These are phyloP conservation scores for Zoysia pacifica DNA, from an alignment of 176 grass and related monocot species.

Conservation along the genomic window DNA sequence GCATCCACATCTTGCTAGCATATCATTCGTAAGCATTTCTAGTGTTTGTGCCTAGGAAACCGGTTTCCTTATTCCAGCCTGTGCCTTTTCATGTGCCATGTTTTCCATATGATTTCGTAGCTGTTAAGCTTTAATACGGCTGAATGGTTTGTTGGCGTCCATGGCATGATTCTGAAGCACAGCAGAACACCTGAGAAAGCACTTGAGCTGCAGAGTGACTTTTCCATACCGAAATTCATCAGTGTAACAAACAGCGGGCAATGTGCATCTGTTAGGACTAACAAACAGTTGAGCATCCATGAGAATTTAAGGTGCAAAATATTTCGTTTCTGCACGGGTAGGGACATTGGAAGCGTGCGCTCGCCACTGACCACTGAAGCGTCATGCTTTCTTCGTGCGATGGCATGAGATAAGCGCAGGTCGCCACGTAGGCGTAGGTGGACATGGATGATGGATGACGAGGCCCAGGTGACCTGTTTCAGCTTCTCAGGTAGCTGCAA, in stretches of 20 bases:
- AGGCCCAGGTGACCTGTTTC: background rate
- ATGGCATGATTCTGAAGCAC: background rate
- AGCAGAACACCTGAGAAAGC: background rate
- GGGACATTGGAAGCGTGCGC: background rate
- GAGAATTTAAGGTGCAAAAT: too few relatives aligned
- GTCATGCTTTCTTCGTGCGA: background rate
- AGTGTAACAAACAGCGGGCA: too few relatives aligned
- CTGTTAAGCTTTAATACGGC: background rate
- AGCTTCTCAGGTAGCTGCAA: slow-evolving; percentile 27
- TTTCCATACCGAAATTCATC: too few relatives aligned
- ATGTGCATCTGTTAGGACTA: too few relatives aligned
- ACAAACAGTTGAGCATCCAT: too few relatives aligned
- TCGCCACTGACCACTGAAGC: background rate
- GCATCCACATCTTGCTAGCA: background rate
- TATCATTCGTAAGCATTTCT: background rate
- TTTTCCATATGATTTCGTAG: background rate
- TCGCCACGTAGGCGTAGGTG: background rate
- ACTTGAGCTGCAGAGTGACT: too few relatives aligned
- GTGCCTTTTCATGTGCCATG: background rate
- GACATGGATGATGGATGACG: background rate
- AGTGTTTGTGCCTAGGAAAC: background rate
- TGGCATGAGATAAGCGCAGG: background rate
- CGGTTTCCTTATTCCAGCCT: too few relatives aligned
- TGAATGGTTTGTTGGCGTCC: background rate
- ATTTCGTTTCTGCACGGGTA: background rate